Percentiles rank a stretch among this genome's conserved stretches.
Evolutionary conservation across 768 basidiomycete species (phyloP).

Genomic region (Amanita molliuscula): DNA sequence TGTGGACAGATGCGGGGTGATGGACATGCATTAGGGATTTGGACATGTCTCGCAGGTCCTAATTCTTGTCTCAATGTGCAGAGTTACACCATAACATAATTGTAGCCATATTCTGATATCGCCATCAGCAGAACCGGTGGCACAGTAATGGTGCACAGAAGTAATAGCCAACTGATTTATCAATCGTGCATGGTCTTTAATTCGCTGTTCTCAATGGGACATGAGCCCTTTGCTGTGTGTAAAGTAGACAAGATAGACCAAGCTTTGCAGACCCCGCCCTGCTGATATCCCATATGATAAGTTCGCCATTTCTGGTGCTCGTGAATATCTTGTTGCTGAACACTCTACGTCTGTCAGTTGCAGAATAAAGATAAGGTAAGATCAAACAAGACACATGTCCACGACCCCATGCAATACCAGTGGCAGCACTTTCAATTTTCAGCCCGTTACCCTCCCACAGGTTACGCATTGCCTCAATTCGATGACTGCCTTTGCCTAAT

Average conservation of each 20-base stretch:
- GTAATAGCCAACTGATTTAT: constrained; percentile 67
- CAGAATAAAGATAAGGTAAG: neutral
- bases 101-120: too few relatives aligned
- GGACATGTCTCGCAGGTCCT: too few relatives aligned
- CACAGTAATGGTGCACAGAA: too few relatives aligned
- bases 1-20: too few relatives aligned
- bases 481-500: constrained; percentile 45
- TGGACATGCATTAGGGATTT: too few relatives aligned
- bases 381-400: constrained; percentile 34
- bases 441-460: constrained; percentile 71
- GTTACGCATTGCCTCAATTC: constrained; percentile 63
- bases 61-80: too few relatives aligned
- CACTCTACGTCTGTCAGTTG: constrained; percentile 22
- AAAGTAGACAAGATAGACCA: constrained; percentile 34
- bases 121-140: too few relatives aligned
- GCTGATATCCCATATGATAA: constrained; percentile 77
- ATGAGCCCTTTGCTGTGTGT: too few relatives aligned
- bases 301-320: constrained; percentile 71
- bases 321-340: constrained; percentile 72
- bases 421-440: constrained; percentile 70
- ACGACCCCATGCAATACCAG: constrained; percentile 74
- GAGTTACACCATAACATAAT: too few relatives aligned
- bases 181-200: constrained; percentile 62
- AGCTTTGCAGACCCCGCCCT: constrained; percentile 58
- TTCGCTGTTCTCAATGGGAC: constrained; percentile 62